Conservation (phyloP, 2,329 filamentous ascomycete genomes). For the Pestalotiopsis sp. region DNA sequence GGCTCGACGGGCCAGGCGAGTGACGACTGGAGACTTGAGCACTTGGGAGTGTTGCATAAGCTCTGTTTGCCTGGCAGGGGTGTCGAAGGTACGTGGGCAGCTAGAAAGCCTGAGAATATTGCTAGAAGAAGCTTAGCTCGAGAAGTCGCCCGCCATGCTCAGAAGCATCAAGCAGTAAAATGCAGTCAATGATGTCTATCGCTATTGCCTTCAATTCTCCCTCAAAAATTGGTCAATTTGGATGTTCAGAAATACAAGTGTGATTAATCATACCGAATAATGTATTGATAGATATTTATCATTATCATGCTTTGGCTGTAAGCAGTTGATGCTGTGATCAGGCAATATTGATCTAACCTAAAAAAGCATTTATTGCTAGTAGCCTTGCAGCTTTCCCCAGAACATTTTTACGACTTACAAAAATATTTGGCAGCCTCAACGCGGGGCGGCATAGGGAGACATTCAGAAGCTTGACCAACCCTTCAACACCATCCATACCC, state of each 20-base stretch:
- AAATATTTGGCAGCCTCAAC: constrained; percentile 23
- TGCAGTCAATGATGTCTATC: neutral
- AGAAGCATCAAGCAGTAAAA: neutral
- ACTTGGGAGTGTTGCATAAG: constrained; percentile 12
- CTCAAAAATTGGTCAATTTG: neutral
- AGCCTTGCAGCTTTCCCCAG: constrained; percentile 34
- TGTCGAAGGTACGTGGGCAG: neutral
- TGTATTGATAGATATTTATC: neutral
- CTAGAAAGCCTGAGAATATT: neutral
- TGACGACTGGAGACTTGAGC: neutral
- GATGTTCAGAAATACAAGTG: too few relatives aligned
- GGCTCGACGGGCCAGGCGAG: neutral
- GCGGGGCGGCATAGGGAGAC: constrained; percentile 17
- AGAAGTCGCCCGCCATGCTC: neutral
- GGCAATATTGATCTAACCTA: neutral
- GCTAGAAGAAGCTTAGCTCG: neutral
- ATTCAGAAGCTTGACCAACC: constrained; percentile 8
- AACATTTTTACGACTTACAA: constrained; percentile 24
- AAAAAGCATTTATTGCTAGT: neutral
- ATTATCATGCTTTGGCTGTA: neutral
- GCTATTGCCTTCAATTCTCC: neutral
- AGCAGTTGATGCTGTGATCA: too few relatives aligned
- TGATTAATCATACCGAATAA: neutral
- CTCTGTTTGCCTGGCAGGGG: constrained; percentile 15
- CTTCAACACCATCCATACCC: constrained; percentile 1